Base-by-base conservation (phyloP, 2,329 filamentous ascomycete genomes). In the Pseudocercospora macadamiae region DNA sequence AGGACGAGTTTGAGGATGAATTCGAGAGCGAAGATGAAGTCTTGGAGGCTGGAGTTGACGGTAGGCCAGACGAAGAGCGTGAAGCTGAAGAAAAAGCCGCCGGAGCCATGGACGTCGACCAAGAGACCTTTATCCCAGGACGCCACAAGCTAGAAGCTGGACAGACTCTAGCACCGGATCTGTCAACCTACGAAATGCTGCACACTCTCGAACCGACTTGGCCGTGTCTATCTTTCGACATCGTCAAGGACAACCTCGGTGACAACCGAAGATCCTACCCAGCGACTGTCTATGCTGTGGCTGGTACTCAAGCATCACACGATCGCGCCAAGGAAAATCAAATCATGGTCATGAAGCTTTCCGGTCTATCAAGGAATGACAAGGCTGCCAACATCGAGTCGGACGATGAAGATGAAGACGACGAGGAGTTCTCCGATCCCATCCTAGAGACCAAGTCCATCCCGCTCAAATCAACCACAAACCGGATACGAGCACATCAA, bases 171-270 rank as follows among this genome's bases (percentile, higher is more conserved):
- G 87, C 92, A 3, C 93, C 95, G 12, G 95, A 99, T 76, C 83
- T 90, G 59, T 91, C 90, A n/a, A 93, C 93, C 4, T 99, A 99
- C 80, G 89, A 97, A 74, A 96, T 99, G 92, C 86, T 99, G 60
- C 95, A 99, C 81, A 91, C 87, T 62, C 84, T 99, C 64, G 95
- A 89, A 75, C 93, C 93, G 6, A 92, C 92, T 1, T 99, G 95
- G 95, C 95, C 95, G 2, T 99, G 95, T 74, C 84, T 99, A 14
- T 97, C 93, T 1, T 96, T 97, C 76, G 95, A 97, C 74, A 89
- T 99, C 60, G 77, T 99, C 63, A 88, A 84, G 68, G 95, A 99
- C 77, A 82, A 83, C 53, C 84, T 99, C 16, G 95, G 95, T 66
- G 89, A 96, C 73, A 87, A 91, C 75, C 89, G 95, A 71, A 96